Evolutionary conservation across 169 alveolate species (phyloP), one percentile per base, ranked within the genome.

Genomic region (Plasmodium ovale): DNA sequence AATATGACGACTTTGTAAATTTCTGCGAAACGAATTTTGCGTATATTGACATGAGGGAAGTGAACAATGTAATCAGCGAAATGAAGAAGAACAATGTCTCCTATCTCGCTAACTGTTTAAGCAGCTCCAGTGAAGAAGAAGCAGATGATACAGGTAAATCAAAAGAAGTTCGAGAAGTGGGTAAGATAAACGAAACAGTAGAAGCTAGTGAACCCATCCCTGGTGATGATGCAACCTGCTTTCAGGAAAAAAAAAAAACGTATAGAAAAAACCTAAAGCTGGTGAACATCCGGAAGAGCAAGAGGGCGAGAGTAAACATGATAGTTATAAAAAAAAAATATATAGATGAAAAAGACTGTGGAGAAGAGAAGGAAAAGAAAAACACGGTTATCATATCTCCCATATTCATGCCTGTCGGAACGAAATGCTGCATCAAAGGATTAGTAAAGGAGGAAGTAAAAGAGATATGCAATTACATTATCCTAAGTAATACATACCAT

Each of bases 401-500:
- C 10, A 96, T 98, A 0, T 98, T 98, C 91, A 98, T 98, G 99
- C 99, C 99, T 16, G 99, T 98, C 16, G 99, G 99, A 7, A 99
- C 99, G 16, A 97, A 98, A 90, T 99, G 99, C 44, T 96, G 99
- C 31, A 87, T 95, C 59, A 94, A 94, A 69, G 96, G 95, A 16
- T 16, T 94, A 27, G 67, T 56, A 23, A 68, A 53, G 44, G 92
- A 92, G 39, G 74, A 89, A 51, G 93, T 88, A 56, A 90, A 94
- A 12, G 58, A 82, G 1, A 87, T 92, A 2, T 87, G 89, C 35
- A 27, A 92, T 25, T 93, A 95, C 69, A 93, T 95, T 94, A 94
- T 98, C 62, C 92, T 99, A 58, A 97, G 98, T 5, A 99, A 99
- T 85, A 98, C 99, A 1, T 99, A 98, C 87, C 99, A 99, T 93